Evolutionary conservation across 23 red algal species (phyloP).

Genomic region (Gracilaria domingensis): DNA sequence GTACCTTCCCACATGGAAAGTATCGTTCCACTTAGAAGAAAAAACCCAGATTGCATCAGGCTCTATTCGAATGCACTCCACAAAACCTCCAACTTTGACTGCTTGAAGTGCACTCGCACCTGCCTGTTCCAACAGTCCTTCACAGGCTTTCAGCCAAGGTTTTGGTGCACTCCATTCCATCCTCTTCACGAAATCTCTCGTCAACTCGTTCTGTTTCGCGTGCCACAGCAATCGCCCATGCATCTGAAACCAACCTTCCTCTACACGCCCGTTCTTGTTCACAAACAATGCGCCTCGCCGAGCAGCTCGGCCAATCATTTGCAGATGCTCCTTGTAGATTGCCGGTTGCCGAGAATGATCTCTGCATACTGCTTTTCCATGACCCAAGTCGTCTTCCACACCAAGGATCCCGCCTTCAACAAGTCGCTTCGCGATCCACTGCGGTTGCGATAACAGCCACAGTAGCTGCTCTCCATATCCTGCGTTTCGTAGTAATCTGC

Average conservation of each 20-base stretch:
- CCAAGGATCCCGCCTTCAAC: not conserved
- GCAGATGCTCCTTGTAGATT: not conserved
- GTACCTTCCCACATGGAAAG: too few species aligned
- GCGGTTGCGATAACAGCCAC: not conserved
- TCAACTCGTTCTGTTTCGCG: not conserved
- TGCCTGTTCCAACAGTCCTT: constrained; percentile 15
- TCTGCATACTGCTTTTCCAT: too few species aligned
- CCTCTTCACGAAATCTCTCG: not conserved
- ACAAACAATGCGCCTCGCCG: not conserved
- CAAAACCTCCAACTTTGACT: not conserved
- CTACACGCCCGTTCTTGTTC: not conserved
- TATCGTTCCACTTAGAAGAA: too few species aligned
- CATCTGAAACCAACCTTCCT: constrained; percentile 25
- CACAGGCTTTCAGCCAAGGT: not conserved
- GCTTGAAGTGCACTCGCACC: not conserved
- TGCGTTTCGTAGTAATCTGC: not conserved
- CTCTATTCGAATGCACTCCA: not conserved
- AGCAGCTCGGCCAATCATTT: not conserved
- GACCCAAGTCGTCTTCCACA: not conserved
- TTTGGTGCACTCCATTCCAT: constrained; percentile 31
- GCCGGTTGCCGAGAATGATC: too few species aligned
- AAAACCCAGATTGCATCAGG: not conserved
- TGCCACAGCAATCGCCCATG: constrained; percentile 4
- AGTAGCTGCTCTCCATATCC: not conserved
- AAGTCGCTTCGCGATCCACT: not conserved